These are phyloP conservation scores for Diaporthe vaccinii DNA, from an alignment of 2,329 filamentous ascomycete species.

Conservation along the genomic window DNA sequence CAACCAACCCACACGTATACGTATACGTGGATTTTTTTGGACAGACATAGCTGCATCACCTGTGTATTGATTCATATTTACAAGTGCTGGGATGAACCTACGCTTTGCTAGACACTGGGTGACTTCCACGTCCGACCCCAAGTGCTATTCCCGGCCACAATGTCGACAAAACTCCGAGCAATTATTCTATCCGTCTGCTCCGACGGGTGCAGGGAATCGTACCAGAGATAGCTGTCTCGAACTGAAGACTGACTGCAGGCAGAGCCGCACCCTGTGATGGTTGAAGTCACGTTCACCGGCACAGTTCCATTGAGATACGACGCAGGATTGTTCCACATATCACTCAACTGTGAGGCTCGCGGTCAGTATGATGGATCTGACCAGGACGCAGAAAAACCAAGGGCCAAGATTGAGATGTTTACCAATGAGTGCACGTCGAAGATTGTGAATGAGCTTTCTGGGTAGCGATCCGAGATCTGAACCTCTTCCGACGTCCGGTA, in stretches of 20 bases:
- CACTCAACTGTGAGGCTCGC: constrained; percentile 56
- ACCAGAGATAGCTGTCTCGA: constrained; percentile 68
- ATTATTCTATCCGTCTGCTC: constrained; percentile 67
- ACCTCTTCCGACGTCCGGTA: constrained; percentile 64
- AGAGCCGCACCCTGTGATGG: constrained; percentile 57
- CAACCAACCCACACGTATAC: too few relatives aligned
- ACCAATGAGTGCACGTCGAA: constrained; percentile 67
- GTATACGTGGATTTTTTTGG: too few relatives aligned
- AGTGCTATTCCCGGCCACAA: constrained; percentile 58
- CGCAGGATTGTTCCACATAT: constrained; percentile 66
- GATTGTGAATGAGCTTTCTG: constrained; percentile 64
- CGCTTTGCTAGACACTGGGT: background rate
- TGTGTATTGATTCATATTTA: background rate
- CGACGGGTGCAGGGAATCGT: constrained; percentile 69
- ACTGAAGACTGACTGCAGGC: constrained; percentile 53
- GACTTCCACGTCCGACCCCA: constrained; percentile 40
- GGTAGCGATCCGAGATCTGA: constrained; percentile 57
- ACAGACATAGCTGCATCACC: background rate
- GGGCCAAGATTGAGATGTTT: constrained; percentile 41
- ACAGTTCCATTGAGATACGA: constrained; percentile 67
- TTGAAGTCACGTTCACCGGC: constrained; percentile 65
- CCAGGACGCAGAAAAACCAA: background rate
- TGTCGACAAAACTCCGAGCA: constrained; percentile 65
- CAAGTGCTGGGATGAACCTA: background rate
- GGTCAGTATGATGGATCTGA: background rate